These are phyloP conservation scores for Mycocentrospora acerina DNA, from an alignment of 2,329 filamentous ascomycete species.

Conservation along the genomic window DNA sequence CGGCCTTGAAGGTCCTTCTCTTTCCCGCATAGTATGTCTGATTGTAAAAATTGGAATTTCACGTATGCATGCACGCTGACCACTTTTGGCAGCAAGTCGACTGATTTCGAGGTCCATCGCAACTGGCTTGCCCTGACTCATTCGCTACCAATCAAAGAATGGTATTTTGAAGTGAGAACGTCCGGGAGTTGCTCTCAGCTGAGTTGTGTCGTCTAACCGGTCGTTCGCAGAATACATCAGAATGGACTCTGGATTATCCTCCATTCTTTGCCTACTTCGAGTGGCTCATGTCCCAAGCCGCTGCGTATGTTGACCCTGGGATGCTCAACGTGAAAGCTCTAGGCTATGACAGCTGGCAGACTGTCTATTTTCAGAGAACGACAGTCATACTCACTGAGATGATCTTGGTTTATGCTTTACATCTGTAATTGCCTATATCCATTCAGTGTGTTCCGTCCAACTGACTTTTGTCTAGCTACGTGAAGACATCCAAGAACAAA, in stretches of 20 bases:
- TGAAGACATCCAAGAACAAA: conserved; percentile 73
- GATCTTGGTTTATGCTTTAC: conserved; percentile 78
- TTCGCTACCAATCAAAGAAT: conserved; percentile 80
- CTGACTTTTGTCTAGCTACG: conserved; percentile 58
- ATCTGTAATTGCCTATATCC: conserved; percentile 56
- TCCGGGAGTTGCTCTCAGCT: background rate
- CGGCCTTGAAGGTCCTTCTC: conserved; percentile 86
- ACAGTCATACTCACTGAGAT: conserved; percentile 86
- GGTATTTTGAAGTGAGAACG: conserved; percentile 79
- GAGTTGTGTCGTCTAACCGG: conserved; percentile 12
- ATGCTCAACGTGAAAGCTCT: conserved; percentile 84
- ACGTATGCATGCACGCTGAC: conserved; percentile 22
- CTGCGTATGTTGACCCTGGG: conserved; percentile 71
- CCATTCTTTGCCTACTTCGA: conserved; percentile 98
- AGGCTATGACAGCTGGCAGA: conserved; percentile 88
- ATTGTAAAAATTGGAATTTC: conserved; percentile 9
- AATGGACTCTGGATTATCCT: conserved; percentile 99
- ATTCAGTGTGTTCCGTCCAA: background rate
- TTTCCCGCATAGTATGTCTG: conserved; percentile 87
- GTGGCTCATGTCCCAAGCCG: conserved; percentile 83
- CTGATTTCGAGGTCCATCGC: conserved; percentile 97
- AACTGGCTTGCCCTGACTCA: conserved; percentile 98
- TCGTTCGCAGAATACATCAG: conserved; percentile 74
- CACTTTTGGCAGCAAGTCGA: conserved; percentile 74
- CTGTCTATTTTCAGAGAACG: conserved; percentile 87